Evolutionary conservation across 257 asterid genomes (phyloP).

Genomic region (Ocimum tenuiflorum): DNA sequence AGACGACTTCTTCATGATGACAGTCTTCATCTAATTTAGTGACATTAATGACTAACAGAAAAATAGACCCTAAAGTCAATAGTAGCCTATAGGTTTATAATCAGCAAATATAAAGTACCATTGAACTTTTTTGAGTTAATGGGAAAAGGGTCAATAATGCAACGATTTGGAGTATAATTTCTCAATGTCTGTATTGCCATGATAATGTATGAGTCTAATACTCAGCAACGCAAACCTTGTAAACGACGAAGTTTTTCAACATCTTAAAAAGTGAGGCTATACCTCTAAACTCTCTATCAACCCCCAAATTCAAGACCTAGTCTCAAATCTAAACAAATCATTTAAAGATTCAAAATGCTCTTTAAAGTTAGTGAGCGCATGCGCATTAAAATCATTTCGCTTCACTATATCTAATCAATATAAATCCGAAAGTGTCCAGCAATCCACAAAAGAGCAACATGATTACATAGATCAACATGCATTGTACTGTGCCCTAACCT

Average conservation of each 20-base stretch:
- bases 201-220: too few relatives aligned
- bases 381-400: too few relatives aligned
- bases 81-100: constrained; percentile 2
- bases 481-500: constrained; percentile 25
- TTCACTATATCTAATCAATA: too few relatives aligned
- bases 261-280: neutral
- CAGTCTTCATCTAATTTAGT: constrained; percentile 8
- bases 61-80: neutral
- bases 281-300: neutral
- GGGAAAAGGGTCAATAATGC: neutral
- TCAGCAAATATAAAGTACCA: neutral
- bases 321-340: neutral
- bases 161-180: neutral
- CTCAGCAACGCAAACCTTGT: neutral
- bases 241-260: neutral
- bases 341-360: neutral
- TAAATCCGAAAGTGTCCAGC: too few relatives aligned
- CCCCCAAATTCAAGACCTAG: neutral
- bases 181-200: neutral
- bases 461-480: neutral
- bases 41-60: neutral
- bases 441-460: neutral
- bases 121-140: neutral
- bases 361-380: neutral
- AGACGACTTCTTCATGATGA: neutral